Evolutionary conservation across 2,329 filamentous ascomycete genomes (phyloP).

Genomic region (Colletotrichum tamarilloi): DNA sequence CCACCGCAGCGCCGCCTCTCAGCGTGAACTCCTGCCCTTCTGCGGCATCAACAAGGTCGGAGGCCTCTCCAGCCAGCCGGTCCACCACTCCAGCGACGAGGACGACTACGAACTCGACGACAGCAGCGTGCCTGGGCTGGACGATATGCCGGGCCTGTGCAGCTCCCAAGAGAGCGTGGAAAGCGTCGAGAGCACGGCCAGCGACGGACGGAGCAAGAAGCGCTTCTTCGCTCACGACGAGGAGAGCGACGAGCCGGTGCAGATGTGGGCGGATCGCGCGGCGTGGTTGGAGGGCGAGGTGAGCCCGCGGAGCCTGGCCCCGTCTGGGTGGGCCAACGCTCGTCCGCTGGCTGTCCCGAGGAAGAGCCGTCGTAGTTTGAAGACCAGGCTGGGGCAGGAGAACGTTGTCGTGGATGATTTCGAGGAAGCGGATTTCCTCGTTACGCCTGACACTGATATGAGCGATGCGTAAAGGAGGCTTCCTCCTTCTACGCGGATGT

Average conservation of each 20-base stretch:
- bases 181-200: constrained; percentile 44
- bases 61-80: constrained; percentile 71
- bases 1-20: constrained; percentile 44
- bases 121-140: constrained; percentile 44
- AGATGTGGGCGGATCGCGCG: constrained; percentile 41
- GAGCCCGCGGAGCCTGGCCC: constrained; percentile 52
- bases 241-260: constrained; percentile 38
- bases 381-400: constrained; percentile 53
- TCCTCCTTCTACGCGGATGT: background rate
- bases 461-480: constrained; percentile 41
- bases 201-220: constrained; percentile 53
- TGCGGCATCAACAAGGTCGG: constrained; percentile 84
- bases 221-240: constrained; percentile 58
- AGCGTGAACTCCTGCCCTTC: constrained; percentile 79
- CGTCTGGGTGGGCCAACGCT: constrained; percentile 50
- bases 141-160: constrained; percentile 60
- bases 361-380: constrained; percentile 38
- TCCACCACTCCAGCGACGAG: constrained; percentile 41
- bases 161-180: constrained; percentile 66
- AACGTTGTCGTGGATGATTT: constrained; percentile 68
- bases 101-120: constrained; percentile 39
- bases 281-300: constrained; percentile 51
- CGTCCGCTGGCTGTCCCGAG: constrained; percentile 62
- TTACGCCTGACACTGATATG: constrained; percentile 57
- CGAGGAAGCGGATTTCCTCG: constrained; percentile 75